Percentiles rank a stretch among this genome's conserved stretches.
phyloP scores from a whole-genome alignment of 1,139 yeast genomes.

The Yamadazyma dendronema region DNA sequence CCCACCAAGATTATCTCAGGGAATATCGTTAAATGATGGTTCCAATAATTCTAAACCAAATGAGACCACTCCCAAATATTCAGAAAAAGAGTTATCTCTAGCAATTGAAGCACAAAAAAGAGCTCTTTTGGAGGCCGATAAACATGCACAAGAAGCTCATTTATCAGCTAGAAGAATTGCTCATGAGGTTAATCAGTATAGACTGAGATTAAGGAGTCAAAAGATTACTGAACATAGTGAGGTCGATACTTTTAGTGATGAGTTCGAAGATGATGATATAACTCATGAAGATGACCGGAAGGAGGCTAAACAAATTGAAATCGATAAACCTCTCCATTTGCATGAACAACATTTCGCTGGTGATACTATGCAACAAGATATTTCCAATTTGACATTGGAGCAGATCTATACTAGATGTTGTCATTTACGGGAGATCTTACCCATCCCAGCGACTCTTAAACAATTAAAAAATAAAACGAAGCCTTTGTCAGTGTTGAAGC shows the following conservation, averaged over 20 bases:
- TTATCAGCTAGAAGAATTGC: conserved; percentile 67
- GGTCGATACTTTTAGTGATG: conserved; percentile 16
- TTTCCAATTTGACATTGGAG: conserved; percentile 50
- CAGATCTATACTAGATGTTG: conserved; percentile 87
- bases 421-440: conserved; percentile 86
- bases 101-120: conserved; percentile 59
- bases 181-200: conserved; percentile 53
- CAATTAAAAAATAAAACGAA: conserved; percentile 75
- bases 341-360: conserved; percentile 62
- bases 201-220: conserved; percentile 11
- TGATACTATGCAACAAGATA: conserved; percentile 19
- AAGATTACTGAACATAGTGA: conserved; percentile 16
- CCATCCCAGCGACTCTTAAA: conserved; percentile 86
- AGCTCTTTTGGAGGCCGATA: conserved; percentile 59
- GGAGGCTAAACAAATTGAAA: conserved; percentile 26
- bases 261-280: conserved; percentile 2
- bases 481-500: conserved; percentile 73
- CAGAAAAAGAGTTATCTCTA: conserved; percentile 48
- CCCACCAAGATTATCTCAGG: conserved; percentile 62
- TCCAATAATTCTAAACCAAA: conserved; percentile 18
- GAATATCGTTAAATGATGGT: conserved; percentile 49
- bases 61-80: conserved; percentile 28
- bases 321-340: conserved; percentile 61
- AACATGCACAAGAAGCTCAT: conserved; percentile 76
- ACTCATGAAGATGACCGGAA: neutral